Percentiles rank a stretch among this genome's conserved stretches.
Conservation (phyloP, 495 filamentous ascomycete species). For the Podospora conica region DNA sequence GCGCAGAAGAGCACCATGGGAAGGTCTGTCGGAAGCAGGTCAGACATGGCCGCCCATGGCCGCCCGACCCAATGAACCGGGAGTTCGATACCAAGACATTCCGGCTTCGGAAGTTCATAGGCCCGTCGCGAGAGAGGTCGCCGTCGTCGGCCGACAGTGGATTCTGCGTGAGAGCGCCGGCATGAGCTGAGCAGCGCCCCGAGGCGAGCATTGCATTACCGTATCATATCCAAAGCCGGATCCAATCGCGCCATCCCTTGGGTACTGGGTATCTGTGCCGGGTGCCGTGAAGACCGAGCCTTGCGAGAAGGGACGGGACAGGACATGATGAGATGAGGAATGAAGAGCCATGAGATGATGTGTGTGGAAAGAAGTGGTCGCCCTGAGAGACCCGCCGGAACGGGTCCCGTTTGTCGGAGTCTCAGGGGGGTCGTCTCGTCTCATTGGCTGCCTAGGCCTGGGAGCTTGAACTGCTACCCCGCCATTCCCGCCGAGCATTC, state of each 20-base stretch:
- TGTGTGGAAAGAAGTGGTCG: neutral
- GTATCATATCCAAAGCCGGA: conserved; percentile 4
- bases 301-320: neutral
- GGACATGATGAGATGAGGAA: neutral
- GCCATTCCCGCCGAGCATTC: conserved; percentile 7
- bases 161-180: neutral
- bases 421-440: neutral
- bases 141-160: neutral
- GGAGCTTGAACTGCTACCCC: conserved; percentile 11
- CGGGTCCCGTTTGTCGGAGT: conserved; percentile 8
- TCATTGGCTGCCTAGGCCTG: conserved; percentile 3
- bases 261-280: no score
- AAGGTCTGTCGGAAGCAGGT: conserved; percentile 1
- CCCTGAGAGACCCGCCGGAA: conserved; percentile 7
- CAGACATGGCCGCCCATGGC: conserved; percentile 3
- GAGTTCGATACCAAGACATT: neutral
- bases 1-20: neutral
- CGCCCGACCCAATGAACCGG: conserved; percentile 7
- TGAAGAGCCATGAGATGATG: neutral
- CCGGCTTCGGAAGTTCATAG: conserved; percentile 7
- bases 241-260: conserved; percentile 1
- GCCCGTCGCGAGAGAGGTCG: neutral
- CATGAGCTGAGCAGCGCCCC: neutral
- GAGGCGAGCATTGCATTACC: neutral
- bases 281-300: no score